Conservation (phyloP, 2,329 filamentous ascomycete species). For the Ophiostoma quercus region DNA sequence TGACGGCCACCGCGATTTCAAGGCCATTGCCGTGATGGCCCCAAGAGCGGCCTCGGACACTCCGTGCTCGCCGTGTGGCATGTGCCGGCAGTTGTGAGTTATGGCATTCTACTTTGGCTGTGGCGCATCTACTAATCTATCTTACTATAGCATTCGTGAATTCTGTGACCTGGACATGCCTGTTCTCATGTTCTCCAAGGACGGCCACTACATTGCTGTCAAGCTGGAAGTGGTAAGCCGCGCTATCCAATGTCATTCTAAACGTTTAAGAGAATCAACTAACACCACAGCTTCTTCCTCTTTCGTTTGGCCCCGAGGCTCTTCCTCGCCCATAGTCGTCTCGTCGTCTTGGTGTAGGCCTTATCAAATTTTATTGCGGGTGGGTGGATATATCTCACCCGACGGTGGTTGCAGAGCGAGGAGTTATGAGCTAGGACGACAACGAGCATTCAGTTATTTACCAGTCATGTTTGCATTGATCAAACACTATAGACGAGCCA, state of each 20-base stretch:
- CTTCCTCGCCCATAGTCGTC: conserved; percentile 33
- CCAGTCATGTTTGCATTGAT: neutral
- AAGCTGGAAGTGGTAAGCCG: conserved; percentile 59
- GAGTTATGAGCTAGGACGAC: neutral
- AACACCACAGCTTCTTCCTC: conserved; percentile 52
- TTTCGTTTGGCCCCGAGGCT: conserved; percentile 62
- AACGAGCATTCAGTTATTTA: neutral
- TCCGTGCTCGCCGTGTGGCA: conserved; percentile 77
- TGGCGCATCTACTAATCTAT: conserved; percentile 12
- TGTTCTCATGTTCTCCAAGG: conserved; percentile 87
- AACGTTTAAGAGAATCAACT: neutral
- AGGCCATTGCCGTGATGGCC: conserved; percentile 78
- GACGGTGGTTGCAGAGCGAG: neutral
- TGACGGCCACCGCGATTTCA: conserved; percentile 53
- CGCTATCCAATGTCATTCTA: neutral
- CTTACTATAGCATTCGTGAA: conserved; percentile 64
- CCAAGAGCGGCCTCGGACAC: conserved; percentile 51
- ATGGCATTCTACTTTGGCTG: neutral
- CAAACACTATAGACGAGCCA: neutral
- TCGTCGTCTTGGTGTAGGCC: neutral
- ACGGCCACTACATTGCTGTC: conserved; percentile 65
- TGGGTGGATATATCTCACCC: neutral
- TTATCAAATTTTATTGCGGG: neutral
- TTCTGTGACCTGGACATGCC: conserved; percentile 66
- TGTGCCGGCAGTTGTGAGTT: conserved; percentile 86